Evolutionary conservation across 2,329 filamentous ascomycete species (phyloP).

Genomic region (Fusarium xyrophilum): DNA sequence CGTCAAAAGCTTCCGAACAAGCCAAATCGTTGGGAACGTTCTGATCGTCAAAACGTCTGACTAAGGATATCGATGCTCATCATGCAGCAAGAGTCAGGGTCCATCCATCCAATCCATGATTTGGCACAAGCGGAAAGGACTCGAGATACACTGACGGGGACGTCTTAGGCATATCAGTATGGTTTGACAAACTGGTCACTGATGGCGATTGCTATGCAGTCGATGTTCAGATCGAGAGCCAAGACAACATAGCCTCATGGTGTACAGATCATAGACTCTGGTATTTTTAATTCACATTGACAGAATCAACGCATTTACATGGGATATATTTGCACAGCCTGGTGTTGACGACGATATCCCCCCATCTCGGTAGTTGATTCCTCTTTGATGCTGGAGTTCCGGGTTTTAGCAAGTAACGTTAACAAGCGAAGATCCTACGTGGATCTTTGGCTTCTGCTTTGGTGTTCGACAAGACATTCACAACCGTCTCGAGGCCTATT

Average conservation of each 20-base stretch:
- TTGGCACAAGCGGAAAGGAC: not conserved
- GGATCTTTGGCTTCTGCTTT: not conserved
- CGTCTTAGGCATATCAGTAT: not conserved
- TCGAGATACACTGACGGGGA: not conserved
- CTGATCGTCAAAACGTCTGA: conserved; percentile 16
- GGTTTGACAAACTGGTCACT: not conserved
- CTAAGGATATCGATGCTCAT: conserved; percentile 6
- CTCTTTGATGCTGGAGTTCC: conserved; percentile 5
- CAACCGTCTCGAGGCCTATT: not conserved
- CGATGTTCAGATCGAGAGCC: not conserved
- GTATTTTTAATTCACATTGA: conserved; percentile 8
- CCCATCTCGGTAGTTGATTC: conserved; percentile 2
- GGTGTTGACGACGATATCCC: conserved; percentile 18
- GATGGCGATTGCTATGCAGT: not conserved
- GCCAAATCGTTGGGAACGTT: conserved; percentile 8
- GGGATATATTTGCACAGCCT: conserved; percentile 22
- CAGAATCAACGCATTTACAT: not conserved
- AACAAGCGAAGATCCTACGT: conserved; percentile 17
- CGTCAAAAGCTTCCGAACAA: conserved; percentile 5
- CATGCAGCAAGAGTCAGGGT: conserved; percentile 25
- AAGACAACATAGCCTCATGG: conserved; percentile 12
- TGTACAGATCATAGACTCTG: conserved; percentile 11
- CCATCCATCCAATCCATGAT: conserved; percentile 5
- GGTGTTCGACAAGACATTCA: conserved; percentile 5
- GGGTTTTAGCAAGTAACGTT: conserved; percentile 6